A percentile compares a stretch with the other conserved stretches of the same genome.
Evolutionary conservation across 208 protist species (phyloP).

Genomic region (Angomonas desouzai): DNA sequence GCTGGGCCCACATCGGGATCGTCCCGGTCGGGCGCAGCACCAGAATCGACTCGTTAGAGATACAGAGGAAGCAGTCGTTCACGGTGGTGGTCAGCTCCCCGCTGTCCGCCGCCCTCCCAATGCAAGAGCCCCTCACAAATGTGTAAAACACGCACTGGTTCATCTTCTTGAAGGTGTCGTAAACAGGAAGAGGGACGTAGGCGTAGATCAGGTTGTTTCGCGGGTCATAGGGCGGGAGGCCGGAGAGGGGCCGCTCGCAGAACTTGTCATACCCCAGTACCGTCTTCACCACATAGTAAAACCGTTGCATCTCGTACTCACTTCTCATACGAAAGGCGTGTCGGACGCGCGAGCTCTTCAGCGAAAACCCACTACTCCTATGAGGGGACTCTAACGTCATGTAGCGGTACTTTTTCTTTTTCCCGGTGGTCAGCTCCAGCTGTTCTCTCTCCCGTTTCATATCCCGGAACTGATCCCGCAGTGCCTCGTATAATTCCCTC

Average conservation of each 20-base stretch:
- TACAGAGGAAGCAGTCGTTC: slow-evolving; percentile 26
- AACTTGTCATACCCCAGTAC: slow-evolving; percentile 76
- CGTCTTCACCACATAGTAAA: slow-evolving; percentile 54
- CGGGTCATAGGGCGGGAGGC: slow-evolving; percentile 70
- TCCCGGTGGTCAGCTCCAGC: slow-evolving; percentile 22
- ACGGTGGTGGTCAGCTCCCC: slow-evolving; percentile 14
- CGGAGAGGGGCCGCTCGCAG: slow-evolving; percentile 41
- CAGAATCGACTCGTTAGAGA: slow-evolving; percentile 37
- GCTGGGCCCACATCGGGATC: slow-evolving; percentile 33
- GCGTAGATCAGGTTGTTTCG: slow-evolving; percentile 65
- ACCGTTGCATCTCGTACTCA: slow-evolving; percentile 59
- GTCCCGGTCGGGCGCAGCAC: slow-evolving; percentile 30
- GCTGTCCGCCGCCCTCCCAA: slow-evolving; percentile 33
- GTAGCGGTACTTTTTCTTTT: slow-evolving; percentile 8
- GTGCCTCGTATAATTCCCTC: slow-evolving; percentile 55
- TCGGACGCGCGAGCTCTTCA: slow-evolving; percentile 28
- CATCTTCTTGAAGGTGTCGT: slow-evolving; percentile 59
- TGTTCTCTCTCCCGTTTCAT: slow-evolving; percentile 44
- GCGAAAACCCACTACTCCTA: slow-evolving; percentile 8
- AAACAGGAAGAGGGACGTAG: slow-evolving; percentile 59
- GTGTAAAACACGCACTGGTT: slow-evolving; percentile 59
- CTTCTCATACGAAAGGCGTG: slow-evolving; percentile 45
- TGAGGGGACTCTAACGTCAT: slow-evolving; percentile 58
- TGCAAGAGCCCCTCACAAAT: slow-evolving; percentile 50
- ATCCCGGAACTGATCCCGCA: slow-evolving; percentile 57